A percentile compares a stretch with the other conserved stretches of the same genome.
Evolutionary conservation across 805 yeast species (phyloP).

Genomic region (Candida pseudoglaebosa): DNA sequence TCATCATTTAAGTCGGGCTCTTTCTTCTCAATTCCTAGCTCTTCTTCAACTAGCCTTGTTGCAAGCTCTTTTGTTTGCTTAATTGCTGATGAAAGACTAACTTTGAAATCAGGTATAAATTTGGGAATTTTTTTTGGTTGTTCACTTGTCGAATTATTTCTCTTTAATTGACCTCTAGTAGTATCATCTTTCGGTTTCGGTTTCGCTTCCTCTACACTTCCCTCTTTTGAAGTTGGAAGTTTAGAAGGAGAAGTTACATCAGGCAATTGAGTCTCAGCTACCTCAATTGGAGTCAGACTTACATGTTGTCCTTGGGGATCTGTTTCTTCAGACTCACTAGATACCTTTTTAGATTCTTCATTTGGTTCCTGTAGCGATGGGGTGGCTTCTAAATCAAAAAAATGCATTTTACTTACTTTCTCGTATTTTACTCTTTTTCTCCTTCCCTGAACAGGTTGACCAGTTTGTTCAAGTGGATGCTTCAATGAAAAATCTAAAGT

Average conservation of each 20-base stretch:
- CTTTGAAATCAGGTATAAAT: constrained; percentile 11
- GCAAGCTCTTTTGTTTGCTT: constrained; percentile 22
- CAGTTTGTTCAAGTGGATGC: too few relatives aligned
- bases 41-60: constrained; percentile 17
- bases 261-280: not conserved
- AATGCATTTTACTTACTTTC: constrained; percentile 29
- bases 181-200: not conserved
- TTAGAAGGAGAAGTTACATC: not conserved
- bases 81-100: constrained; percentile 28
- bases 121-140: constrained; percentile 11
- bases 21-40: constrained; percentile 20
- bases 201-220: not conserved
- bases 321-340: too few relatives aligned
- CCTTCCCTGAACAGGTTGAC: constrained; percentile 8
- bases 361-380: constrained; percentile 1
- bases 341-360: too few relatives aligned
- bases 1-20: constrained; percentile 11
- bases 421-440: constrained; percentile 31
- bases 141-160: constrained; percentile 1
- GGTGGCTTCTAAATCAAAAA: constrained; percentile 24
- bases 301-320: not conserved
- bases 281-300: not conserved
- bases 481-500: constrained; percentile 1
- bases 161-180: constrained; percentile 1
- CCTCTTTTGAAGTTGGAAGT: not conserved